These are phyloP conservation scores for Protomyces macrosporus DNA, from an alignment of 1,139 yeast species.

Conservation along the genomic window DNA sequence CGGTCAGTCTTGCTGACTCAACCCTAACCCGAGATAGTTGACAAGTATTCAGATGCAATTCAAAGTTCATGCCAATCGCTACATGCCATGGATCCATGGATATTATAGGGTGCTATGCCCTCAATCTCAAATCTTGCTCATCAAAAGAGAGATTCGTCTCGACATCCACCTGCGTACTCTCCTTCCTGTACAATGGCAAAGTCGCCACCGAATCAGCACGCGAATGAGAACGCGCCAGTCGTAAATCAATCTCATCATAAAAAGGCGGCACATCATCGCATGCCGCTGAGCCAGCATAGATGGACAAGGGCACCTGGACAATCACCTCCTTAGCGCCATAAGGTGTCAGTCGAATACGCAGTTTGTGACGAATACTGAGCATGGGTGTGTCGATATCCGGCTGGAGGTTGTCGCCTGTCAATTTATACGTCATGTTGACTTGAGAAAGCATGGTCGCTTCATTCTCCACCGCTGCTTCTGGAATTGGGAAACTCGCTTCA, in stretches of 20 bases:
- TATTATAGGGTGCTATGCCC: not conserved
- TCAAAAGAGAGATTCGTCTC: not conserved
- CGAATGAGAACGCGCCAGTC: not conserved
- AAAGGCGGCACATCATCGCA: conserved; percentile 24
- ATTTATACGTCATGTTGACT: conserved; percentile 5
- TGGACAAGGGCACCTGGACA: conserved; percentile 17
- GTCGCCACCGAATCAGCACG: conserved; percentile 20
- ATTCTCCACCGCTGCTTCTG: not conserved
- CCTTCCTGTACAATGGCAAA: conserved; percentile 12
- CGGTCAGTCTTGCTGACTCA: too few species aligned
- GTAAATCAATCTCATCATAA: conserved; percentile 19
- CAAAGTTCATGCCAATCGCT: too few species aligned
- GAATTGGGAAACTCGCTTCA: conserved; percentile 9
- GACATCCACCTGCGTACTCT: not conserved
- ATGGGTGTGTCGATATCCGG: conserved; percentile 16
- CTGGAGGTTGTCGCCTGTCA: conserved; percentile 5
- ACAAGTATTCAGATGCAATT: too few species aligned
- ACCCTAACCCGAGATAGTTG: too few species aligned
- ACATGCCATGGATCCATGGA: too few species aligned
- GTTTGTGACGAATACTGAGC: conserved; percentile 8
- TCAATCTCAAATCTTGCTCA: not conserved
- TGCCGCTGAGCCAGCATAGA: conserved; percentile 13
- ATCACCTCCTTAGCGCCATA: conserved; percentile 18
- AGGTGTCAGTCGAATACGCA: conserved; percentile 15
- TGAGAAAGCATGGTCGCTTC: conserved; percentile 2